phyloP scores from a whole-genome alignment of 805 yeast species.

The Candida railenensis region DNA sequence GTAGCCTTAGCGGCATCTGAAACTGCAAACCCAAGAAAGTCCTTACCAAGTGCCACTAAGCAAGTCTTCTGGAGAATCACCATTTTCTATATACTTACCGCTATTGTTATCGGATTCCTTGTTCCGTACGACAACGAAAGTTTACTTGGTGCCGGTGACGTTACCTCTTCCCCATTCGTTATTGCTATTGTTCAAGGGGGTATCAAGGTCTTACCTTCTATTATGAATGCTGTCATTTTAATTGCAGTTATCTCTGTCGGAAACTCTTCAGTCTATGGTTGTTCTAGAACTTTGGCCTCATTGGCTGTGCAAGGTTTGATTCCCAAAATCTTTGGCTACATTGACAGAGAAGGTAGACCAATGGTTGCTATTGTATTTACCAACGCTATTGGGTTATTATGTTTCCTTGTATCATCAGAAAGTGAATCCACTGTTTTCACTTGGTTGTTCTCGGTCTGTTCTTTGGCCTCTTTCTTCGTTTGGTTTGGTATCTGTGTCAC shows the following conservation, averaged over 20 bases:
- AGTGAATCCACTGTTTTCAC: slow-evolving; percentile 21
- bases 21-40: slow-evolving; percentile 51
- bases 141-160: slow-evolving; percentile 45
- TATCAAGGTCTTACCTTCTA: slow-evolving; percentile 58
- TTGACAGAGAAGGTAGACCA: slow-evolving; percentile 30
- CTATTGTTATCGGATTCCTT: slow-evolving; percentile 42
- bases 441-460: slow-evolving; percentile 29
- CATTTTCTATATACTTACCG: slow-evolving; percentile 45
- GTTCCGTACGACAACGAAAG: slow-evolving; percentile 51
- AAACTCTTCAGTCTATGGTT: slow-evolving; percentile 62
- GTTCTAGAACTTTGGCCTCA: slow-evolving; percentile 62
- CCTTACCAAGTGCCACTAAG: slow-evolving; percentile 57
- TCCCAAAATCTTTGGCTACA: slow-evolving; percentile 39
- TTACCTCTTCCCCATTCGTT: slow-evolving; percentile 66
- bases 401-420: slow-evolving; percentile 22
- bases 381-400: slow-evolving; percentile 23
- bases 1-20: slow-evolving; percentile 61
- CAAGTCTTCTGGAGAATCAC: slow-evolving; percentile 56
- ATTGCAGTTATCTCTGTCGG: slow-evolving; percentile 67
- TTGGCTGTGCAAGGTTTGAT: slow-evolving; percentile 63
- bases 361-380: slow-evolving; percentile 24
- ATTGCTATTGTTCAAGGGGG: slow-evolving; percentile 58
- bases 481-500: slow-evolving; percentile 29
- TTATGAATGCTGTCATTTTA: slow-evolving; percentile 66
- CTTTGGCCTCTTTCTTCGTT: slow-evolving; percentile 30